phyloP scores from a whole-genome alignment of 371 early-diverging fungal genomes.

The Circinella umbellata region DNA sequence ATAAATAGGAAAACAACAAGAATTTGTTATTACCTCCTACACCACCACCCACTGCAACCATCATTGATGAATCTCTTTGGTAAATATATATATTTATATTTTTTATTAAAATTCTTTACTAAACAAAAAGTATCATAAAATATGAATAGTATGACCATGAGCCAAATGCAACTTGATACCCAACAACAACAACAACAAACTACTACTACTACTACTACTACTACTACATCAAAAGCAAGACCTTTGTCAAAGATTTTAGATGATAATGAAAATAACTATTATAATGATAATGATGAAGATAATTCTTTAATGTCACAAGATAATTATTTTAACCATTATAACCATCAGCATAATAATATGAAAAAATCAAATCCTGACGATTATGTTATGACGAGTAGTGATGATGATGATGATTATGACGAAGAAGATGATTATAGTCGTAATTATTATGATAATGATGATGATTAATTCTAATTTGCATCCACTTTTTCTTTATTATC shows the following conservation, averaged over 20 bases:
- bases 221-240: neutral
- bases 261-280: neutral
- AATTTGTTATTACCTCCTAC: neutral
- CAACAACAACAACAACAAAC: neutral
- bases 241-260: neutral
- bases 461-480: too few species aligned
- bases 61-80: conserved; percentile 7
- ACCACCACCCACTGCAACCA: neutral
- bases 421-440: conserved; percentile 14
- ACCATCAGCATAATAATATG: neutral
- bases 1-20: neutral
- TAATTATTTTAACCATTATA: neutral
- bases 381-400: neutral
- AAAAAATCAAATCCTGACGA: neutral
- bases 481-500: too few species aligned
- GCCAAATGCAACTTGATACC: conserved; percentile 5
- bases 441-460: conserved; percentile 8
- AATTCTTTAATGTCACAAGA: neutral
- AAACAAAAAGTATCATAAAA: neutral
- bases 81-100: neutral
- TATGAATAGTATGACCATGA: conserved; percentile 6
- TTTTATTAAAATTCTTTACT: neutral
- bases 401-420: conserved; percentile 3
- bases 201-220: neutral
- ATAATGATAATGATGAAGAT: neutral